phyloP scores from a whole-genome alignment of 2,329 filamentous ascomycete species.

The Ascochyta lentis region DNA sequence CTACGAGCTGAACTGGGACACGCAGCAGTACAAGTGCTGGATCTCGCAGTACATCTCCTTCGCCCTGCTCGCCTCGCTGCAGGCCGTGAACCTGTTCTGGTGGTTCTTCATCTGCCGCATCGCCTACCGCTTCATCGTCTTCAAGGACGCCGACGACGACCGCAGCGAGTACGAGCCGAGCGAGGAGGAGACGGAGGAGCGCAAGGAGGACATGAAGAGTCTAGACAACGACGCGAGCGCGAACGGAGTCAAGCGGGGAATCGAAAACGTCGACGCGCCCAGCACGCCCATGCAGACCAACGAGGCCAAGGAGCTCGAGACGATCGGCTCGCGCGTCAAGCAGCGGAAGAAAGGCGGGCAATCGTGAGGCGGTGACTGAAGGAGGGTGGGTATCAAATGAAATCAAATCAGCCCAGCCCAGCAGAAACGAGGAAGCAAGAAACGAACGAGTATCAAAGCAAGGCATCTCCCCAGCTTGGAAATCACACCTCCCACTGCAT shows the following conservation, averaged over 20 bases:
- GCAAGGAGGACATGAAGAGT: constrained; percentile 21
- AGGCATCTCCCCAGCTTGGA: too few species aligned
- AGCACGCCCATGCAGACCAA: constrained; percentile 5
- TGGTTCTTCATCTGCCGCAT: constrained; percentile 79
- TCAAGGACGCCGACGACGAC: constrained; percentile 70
- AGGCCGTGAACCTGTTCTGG: constrained; percentile 83
- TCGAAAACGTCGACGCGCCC: constrained; percentile 6
- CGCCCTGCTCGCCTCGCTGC: constrained; percentile 68
- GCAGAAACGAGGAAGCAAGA: too few species aligned
- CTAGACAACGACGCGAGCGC: not conserved
- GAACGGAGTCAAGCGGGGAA: not conserved
- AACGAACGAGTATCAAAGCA: too few species aligned
- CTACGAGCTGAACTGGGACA: constrained; percentile 77
- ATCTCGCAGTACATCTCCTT: constrained; percentile 73
- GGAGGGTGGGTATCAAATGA: too few species aligned
- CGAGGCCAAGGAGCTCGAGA: constrained; percentile 11
- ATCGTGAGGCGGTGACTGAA: not conserved
- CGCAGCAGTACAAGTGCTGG: constrained; percentile 77
- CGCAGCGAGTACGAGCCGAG: constrained; percentile 68
- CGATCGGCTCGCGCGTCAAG: constrained; percentile 22
- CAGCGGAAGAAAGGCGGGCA: constrained; percentile 21
- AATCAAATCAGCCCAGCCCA: too few species aligned
- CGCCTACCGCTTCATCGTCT: constrained; percentile 71
- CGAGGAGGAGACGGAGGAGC: constrained; percentile 54
- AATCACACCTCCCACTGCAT: too few species aligned